Base-by-base conservation (phyloP, 2,329 filamentous ascomycete species). In the Ploettnerulaceae sp. region DNA sequence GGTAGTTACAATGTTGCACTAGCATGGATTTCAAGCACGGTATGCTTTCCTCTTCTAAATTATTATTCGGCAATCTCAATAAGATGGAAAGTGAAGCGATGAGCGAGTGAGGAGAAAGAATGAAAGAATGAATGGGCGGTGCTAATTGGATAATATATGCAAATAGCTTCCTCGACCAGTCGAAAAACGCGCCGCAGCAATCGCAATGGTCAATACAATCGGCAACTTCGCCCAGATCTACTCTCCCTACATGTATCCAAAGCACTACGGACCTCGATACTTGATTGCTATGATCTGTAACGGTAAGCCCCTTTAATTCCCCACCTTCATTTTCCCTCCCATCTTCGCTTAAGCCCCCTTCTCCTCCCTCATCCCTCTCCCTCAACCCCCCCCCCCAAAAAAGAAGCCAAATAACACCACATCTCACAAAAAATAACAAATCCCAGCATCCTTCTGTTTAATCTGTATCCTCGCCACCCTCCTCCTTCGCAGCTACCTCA, bases 241-340 rank as follows among this genome's bases (percentile, higher is more conserved):
- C 59, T 77, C 79, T 0, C 74, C 71, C 36, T 84, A 84, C 57
- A 74, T 85, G 71, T 87, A 85, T 56, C 53, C 49, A 2, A 26
- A 33, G 5, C 39, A 38, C 0, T 49, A 54, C 7, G 39, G 52
- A 1, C 59, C 61, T 15, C 31, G 37, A 24, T 58, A 57, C 36
- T 37, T 55, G 8, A 32, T 22, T 5, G 52, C 48, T 7, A 52
- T 52, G 45, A 38, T 46, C 17, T 38, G 41, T 5, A 55, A 51
- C 33, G 29, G 25, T 43, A 28, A 14, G 35, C n/a, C 17, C 18
- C 21, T 20, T 20, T 11, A 5, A 2, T 11, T 18, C 31, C 15
- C 17, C 24, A 4, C 24, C 3, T 18, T 36, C 32, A n/a, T 24
- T 11, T 20, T 24, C 5, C 17, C 6, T 17, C 26, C n/a, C 4